Evolutionary conservation across 2,329 filamentous ascomycete genomes (phyloP), one percentile per base, ranked within the genome.

Genomic region (Paraphaeosphaeria minitans): DNA sequence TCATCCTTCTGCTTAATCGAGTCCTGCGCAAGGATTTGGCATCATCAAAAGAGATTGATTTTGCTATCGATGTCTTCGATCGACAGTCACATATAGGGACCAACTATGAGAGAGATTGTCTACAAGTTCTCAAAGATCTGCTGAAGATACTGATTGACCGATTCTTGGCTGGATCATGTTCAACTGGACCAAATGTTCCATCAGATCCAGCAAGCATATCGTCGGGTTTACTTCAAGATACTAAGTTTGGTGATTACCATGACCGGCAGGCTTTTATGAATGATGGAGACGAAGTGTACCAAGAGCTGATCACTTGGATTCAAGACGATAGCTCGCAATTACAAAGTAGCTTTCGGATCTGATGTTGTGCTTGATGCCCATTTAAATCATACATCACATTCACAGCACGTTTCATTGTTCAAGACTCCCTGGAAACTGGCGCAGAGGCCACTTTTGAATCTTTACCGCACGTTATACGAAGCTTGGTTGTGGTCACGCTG

Each of bases 31-130:
- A 54, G 29, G n/a, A 56, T 3, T 6, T 21, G 19, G 54, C 43
- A 12, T 35, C 43, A 6, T 45, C 49, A 39, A 41, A 56, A 39
- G 64, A 65, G n/a, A 65, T 71, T 13, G 37, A 60, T 2, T 70
- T 69, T 39, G 66, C 67, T 2, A 71, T 71, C 33, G 45, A 58
- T n/a, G 55, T 65, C 1, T 70, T 72, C 35, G 58, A 65, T 31
- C 57, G 66, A 27, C 68, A 67, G 55, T 66, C 69, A 16, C 58
- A 53, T 22, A 69, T 60, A 10, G 69, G 67, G 2, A 72, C 64
- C 24, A 65, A 67, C 22, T 70, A 70, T 39, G 64, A 67, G 6
- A 55, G 62, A 50, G 68, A 72, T 33, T 72, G 69, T 51, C 64
- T 49, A 37, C 66, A 59, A 43, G 60, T 72, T 16, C 31, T 72